Base-by-base conservation (phyloP, 352 stramenopile genomes). In the Phytophthora chlamydospora region DNA sequence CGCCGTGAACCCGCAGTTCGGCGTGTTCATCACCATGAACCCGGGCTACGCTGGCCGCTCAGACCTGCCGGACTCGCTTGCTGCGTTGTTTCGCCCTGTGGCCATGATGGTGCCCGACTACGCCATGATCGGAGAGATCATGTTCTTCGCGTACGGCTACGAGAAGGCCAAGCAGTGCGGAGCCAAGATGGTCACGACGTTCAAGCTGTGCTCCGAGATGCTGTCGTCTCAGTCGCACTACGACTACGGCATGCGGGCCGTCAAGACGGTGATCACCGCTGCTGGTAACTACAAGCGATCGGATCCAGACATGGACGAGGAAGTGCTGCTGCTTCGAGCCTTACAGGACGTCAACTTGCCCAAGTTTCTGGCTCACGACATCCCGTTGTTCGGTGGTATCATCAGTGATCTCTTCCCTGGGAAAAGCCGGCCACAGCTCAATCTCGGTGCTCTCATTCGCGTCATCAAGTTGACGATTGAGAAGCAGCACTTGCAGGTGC, bases 81-180 rank as follows among this genome's bases (percentile, higher is more conserved):
- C 97, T 32, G 96, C 95, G 8, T 63, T 98, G 2, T 98, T 98
- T 58, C 85, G 96, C 17, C 96, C 96, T 0, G 96, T 98, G 21
- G 96, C 96, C 4, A 98, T 98, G 96, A 99, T 98, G 96, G 94
- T 98, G 16, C 94, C 94, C 0, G 93, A 98, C 67, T 98, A 98
- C 58, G 92, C 89, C 5, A 91, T 98, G 64, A 98, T 98, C 48
- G 94, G 91, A 34, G 94, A 98, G 62, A 98, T 98, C 71, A 98
- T 98, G 93, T 95, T 98, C 38, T 98, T 98, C 55, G 90, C 88
- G 6, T 98, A 97, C 45, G 95, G 95, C 5, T 98, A 98, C 58
- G 85, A 95, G 49, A 95, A 98, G 35, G 95, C 93, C 10, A 92
- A 95, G 41, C 83, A 97, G 24, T 98, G 92, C 38, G 93, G 92